These are phyloP conservation scores for Cantharellus cinnabarinus DNA, from an alignment of 768 basidiomycete species.

Conservation along the genomic window DNA sequence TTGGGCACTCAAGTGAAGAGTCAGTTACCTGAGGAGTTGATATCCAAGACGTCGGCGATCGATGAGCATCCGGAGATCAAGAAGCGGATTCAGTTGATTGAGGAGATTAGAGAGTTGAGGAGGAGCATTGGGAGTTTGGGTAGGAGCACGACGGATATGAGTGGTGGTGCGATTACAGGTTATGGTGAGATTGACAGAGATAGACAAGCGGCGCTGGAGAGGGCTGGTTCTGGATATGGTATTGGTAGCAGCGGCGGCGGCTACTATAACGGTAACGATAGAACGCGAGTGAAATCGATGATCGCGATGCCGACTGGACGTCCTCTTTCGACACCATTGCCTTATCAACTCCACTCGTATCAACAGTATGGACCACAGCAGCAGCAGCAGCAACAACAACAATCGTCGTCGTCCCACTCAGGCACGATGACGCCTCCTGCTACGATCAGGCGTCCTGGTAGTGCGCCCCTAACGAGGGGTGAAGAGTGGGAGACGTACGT, in stretches of 20 bases:
- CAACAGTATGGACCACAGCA: too few relatives aligned
- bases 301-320: background rate
- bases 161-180: background rate
- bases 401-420: background rate
- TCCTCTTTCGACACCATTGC: conserved; percentile 22
- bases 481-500: conserved; percentile 60
- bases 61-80: conserved; percentile 8
- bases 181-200: background rate
- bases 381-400: background rate
- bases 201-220: background rate
- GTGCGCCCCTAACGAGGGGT: background rate
- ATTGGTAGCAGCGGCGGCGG: background rate
- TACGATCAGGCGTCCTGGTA: background rate
- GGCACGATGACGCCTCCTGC: background rate
- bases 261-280: conserved; percentile 11
- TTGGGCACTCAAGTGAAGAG: conserved; percentile 55
- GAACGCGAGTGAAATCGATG: conserved; percentile 51
- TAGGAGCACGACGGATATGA: background rate
- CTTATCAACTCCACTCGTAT: background rate
- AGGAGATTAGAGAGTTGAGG: conserved; percentile 16
- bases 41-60: background rate
- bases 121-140: conserved; percentile 13
- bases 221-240: background rate
- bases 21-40: conserved; percentile 36
- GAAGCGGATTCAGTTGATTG: conserved; percentile 15